These are phyloP conservation scores for Mycena haematopus DNA, from an alignment of 768 basidiomycete species.

Conservation along the genomic window DNA sequence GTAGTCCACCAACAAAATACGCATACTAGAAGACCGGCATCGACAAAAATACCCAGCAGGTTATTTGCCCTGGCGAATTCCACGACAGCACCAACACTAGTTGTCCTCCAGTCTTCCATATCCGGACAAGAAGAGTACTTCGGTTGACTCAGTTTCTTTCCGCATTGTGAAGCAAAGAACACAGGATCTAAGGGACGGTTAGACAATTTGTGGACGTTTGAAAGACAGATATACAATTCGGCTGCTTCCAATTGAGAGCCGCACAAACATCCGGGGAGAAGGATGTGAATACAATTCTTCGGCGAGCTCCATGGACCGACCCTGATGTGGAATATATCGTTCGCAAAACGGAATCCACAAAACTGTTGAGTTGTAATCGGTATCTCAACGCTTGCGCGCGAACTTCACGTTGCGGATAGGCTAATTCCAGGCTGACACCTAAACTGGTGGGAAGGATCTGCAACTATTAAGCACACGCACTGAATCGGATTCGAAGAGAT, in stretches of 20 bases:
- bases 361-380: constrained; percentile 75
- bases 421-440: constrained; percentile 85
- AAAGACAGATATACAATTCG: constrained; percentile 80
- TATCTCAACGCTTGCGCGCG: constrained; percentile 57
- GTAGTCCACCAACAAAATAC: background rate
- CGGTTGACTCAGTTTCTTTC: constrained; percentile 53
- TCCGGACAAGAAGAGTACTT: constrained; percentile 48
- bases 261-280: constrained; percentile 91
- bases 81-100: constrained; percentile 88
- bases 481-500: background rate
- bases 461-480: constrained; percentile 11
- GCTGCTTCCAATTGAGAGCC: constrained; percentile 98
- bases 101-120: constrained; percentile 55
- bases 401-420: constrained; percentile 57
- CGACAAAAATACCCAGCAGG: constrained; percentile 88
- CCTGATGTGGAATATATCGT: constrained; percentile 77
- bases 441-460: constrained; percentile 66
- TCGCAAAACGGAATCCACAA: constrained; percentile 85
- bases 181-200: constrained; percentile 75
- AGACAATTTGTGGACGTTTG: constrained; percentile 4
- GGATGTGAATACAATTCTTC: constrained; percentile 90
- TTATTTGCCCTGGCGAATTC: constrained; percentile 95
- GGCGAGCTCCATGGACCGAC: constrained; percentile 58
- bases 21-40: constrained; percentile 85
- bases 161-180: constrained; percentile 91